These are phyloP conservation scores for Tuber umbilicatum DNA, from an alignment of 495 filamentous ascomycete species.

Conservation along the genomic window DNA sequence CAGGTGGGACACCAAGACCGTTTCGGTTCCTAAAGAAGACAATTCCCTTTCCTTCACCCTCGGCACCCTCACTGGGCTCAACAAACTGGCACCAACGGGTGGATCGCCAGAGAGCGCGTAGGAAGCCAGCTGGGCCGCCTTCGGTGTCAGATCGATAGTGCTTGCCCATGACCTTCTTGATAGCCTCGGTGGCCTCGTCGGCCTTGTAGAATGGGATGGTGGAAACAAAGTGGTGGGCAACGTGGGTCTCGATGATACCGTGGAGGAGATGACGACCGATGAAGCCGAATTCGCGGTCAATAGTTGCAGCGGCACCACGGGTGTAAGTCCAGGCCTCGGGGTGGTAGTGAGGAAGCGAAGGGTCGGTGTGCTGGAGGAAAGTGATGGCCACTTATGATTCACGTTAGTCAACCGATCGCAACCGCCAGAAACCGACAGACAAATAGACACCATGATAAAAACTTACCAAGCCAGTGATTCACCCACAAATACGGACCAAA, in stretches of 20 bases:
- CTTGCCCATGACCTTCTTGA: slow-evolving; percentile 72
- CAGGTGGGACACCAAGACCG: slow-evolving; percentile 59
- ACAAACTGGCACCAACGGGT: slow-evolving; percentile 73
- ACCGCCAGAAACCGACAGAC: not conserved
- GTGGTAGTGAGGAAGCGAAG: slow-evolving; percentile 74
- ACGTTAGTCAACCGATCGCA: slow-evolving; percentile 8
- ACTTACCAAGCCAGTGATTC: slow-evolving; percentile 89
- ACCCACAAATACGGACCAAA: slow-evolving; percentile 93
- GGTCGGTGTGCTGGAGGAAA: slow-evolving; percentile 87
- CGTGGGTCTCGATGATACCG: slow-evolving; percentile 88
- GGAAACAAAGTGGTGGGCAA: slow-evolving; percentile 79
- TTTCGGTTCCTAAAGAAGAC: slow-evolving; percentile 73
- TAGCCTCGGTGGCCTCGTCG: slow-evolving; percentile 77
- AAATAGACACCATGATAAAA: not conserved
- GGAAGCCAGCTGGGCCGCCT: slow-evolving; percentile 58
- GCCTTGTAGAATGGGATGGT: slow-evolving; percentile 87
- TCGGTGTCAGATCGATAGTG: slow-evolving; percentile 66
- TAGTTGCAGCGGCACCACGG: slow-evolving; percentile 76
- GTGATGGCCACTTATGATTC: slow-evolving; percentile 62
- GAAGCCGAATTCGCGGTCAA: slow-evolving; percentile 85
- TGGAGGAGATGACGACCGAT: slow-evolving; percentile 79
- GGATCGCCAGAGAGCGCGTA: slow-evolving; percentile 58
- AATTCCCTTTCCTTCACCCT: slow-evolving; percentile 59
- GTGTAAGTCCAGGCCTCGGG: slow-evolving; percentile 73
- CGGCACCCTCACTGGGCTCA: slow-evolving; percentile 59